Evolutionary conservation across 805 yeast genomes (phyloP), one percentile per base, ranked within the genome.

Genomic region (Candida maesae): DNA sequence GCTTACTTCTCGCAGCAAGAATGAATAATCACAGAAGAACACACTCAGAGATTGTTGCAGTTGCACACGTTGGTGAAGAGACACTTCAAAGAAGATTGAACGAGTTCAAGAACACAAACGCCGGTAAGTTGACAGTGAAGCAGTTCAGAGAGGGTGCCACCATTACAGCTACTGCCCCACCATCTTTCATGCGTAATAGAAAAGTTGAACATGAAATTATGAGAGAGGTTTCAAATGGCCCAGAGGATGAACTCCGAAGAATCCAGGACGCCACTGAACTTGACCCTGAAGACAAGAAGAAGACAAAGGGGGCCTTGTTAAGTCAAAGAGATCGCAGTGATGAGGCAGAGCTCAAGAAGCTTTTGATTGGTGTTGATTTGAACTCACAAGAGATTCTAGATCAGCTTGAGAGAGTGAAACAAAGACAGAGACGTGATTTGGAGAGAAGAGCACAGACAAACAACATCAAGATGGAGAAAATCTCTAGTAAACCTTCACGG

Each of bases 1-100:
- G 97, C 63, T 70, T 93, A 2, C 60, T 95, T 33, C 66, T 93
- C 37, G 99, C 99, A 0, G 93, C 97, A 2, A 75, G 99, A 63
- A 95, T 93, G 98, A 93, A 93, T 64, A 90, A 90, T 58, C 81
- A 85, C 59, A 74, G 96, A 57, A 73, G 98, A 56, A 82, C 95
- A 3, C 96, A 91, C 60, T 76, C 90, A 1, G 98, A 95, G 60
- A 83, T 93, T 39, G 97, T 91, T 14, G 91, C 95, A 0, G 93
- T 93, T 7, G 91, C 98, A 1, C 95, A 88, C 60, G 90, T 93
- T 19, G 96, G 96, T 6, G 95, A 88, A 54, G 93, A 85, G 45
- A 95, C 99, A 1, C 72, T 93, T 35, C 98, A 93, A 59, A 76
- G 86, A 50, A 74, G 99, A 51, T 72, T 93, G 50, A 84, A 84